These are phyloP conservation scores for Rhynchosporium graminicola DNA, from an alignment of 2,329 filamentous ascomycete genomes.

Conservation along the genomic window DNA sequence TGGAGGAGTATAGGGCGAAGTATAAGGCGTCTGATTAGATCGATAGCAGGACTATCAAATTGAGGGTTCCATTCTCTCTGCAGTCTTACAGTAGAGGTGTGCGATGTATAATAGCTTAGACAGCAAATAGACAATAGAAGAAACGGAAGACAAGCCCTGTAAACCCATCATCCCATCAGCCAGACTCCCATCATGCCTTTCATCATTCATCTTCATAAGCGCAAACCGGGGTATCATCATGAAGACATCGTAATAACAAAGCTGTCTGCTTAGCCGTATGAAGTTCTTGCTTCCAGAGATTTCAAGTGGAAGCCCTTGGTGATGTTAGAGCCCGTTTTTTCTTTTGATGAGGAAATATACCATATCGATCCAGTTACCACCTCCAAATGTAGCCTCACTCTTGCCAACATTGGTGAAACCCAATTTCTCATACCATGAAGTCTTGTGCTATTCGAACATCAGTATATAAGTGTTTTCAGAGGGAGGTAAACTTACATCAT, in stretches of 20 bases:
- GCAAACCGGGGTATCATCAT: conserved; percentile 30
- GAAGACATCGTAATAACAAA: conserved; percentile 17
- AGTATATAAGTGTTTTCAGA: not conserved
- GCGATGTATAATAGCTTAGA: not conserved
- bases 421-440: conserved; percentile 75
- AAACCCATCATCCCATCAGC: not conserved
- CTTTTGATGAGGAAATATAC: conserved; percentile 47
- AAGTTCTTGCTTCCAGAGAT: conserved; percentile 33
- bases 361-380: conserved; percentile 83
- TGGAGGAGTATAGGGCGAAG: conserved; percentile 72
- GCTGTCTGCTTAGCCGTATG: conserved; percentile 31
- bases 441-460: conserved; percentile 52
- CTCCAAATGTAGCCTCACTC: conserved; percentile 72
- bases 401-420: conserved; percentile 70
- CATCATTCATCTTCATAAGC: conserved; percentile 6
- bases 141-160: not conserved
- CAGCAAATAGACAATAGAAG: not conserved
- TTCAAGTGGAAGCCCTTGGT: conserved; percentile 37
- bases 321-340: conserved; percentile 2
- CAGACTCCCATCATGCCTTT: conserved; percentile 8
- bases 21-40: conserved; percentile 59
- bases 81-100: not conserved
- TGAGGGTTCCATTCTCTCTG: not conserved
- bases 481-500: conserved; percentile 55
- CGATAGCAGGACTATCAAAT: conserved; percentile 18